Evolutionary conservation across 1,284 basidiomycete species (phyloP).

Genomic region (Tremellales sp.): DNA sequence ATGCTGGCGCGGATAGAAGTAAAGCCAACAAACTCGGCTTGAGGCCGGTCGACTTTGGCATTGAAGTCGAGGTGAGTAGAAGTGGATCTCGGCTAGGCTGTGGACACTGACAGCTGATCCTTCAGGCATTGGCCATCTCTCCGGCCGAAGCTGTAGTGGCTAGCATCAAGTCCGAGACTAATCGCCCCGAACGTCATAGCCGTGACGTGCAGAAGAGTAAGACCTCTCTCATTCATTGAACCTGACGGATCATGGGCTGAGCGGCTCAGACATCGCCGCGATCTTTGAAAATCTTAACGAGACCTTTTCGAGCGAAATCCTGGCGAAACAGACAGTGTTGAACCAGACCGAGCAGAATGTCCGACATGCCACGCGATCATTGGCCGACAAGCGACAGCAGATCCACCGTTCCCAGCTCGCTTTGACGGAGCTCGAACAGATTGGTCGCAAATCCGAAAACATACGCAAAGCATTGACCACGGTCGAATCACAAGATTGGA

Average conservation of each 20-base stretch:
- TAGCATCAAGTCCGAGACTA: constrained; percentile 63
- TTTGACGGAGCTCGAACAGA: constrained; percentile 70
- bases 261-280: constrained; percentile 66
- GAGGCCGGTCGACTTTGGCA: constrained; percentile 86
- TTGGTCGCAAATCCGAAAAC: constrained; percentile 71
- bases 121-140: constrained; percentile 52
- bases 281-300: constrained; percentile 73
- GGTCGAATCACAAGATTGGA: constrained; percentile 70
- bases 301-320: constrained; percentile 80
- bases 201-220: constrained; percentile 81
- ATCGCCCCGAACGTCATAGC: constrained; percentile 75
- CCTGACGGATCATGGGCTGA: constrained; percentile 1
- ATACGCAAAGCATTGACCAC: constrained; percentile 64
- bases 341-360: constrained; percentile 82
- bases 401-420: constrained; percentile 68
- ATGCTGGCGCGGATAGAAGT: constrained; percentile 82
- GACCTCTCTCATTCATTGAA: constrained; percentile 13
- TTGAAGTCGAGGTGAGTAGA: constrained; percentile 73
- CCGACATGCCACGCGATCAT: constrained; percentile 79
- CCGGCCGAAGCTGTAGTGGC: constrained; percentile 71
- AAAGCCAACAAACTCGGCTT: constrained; percentile 92
- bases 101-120: constrained; percentile 10
- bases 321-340: constrained; percentile 78
- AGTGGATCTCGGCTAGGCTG: background rate
- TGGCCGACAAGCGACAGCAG: constrained; percentile 82